Conservation (phyloP, 805 yeast species). For the Kuraishia borneana region DNA sequence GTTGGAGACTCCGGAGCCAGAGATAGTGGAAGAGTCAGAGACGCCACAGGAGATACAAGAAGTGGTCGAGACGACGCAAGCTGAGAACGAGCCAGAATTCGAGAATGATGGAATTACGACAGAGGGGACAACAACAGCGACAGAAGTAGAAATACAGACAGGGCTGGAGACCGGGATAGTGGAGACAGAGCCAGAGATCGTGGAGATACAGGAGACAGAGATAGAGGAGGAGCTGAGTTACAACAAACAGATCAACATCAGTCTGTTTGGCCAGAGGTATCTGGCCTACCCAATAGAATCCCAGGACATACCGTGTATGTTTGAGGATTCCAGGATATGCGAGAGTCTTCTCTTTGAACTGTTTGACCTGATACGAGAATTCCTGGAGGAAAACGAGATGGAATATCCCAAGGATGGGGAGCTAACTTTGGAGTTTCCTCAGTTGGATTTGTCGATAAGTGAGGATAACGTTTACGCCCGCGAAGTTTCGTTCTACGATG, state of each 20-base stretch:
- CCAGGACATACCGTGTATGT: constrained; percentile 11
- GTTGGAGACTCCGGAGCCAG: no score
- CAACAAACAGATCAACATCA: constrained; percentile 1
- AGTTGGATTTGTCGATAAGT: constrained; percentile 11
- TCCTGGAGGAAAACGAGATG: constrained; percentile 3
- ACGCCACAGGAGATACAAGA: not conserved
- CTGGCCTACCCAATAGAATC: not conserved
- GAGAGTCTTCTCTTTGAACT: constrained; percentile 6
- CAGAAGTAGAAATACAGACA: no score
- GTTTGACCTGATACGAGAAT: constrained; percentile 3
- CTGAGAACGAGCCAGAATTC: not conserved
- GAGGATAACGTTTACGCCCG: constrained; percentile 13
- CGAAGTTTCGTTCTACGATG: constrained; percentile 9
- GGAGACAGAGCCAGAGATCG: constrained; percentile 2
- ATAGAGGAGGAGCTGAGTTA: constrained; percentile 2
- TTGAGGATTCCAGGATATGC: constrained; percentile 11
- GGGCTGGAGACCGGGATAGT: not conserved
- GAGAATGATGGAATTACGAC: no score
- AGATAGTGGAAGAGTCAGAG: not conserved
- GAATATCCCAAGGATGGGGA: constrained; percentile 5
- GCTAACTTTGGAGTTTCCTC: constrained; percentile 9
- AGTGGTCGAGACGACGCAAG: not conserved
- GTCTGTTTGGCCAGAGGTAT: not conserved
- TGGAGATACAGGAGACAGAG: constrained; percentile 4
- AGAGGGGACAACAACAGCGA: no score